Evolutionary conservation across 192 early-diverging fungal genomes (phyloP), one percentile per base, ranked within the genome.

Genomic region (Umbelopsis sp.): DNA sequence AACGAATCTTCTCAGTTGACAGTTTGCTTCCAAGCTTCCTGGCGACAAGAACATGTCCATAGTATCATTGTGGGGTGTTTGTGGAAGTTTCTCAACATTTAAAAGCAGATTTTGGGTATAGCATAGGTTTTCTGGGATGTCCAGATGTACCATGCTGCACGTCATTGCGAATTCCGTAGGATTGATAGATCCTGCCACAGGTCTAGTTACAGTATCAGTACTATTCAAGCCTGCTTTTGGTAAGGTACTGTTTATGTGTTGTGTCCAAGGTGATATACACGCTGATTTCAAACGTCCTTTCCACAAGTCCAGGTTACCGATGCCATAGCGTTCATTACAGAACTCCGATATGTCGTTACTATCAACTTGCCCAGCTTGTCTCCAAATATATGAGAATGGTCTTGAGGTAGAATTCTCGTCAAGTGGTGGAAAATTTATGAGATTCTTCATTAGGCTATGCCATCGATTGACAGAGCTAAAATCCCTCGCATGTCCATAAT

Each of bases 51-150:
- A 71, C 4, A 71, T 71, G 45, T 71, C 69, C 15, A 71, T 9
- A 41, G 25, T 2, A 13, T 52, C 69, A 21, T 52, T 21, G 1
- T 4, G 25, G 0, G 49, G 50, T 7, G n/a, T 33, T 45, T 71
- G 18, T n/a, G 52, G 35, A 45, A 53, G 18, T 21, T 21, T 10
- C 23, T 71, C 52, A 50, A 46, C 12, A 30, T 58, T 10, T n/a
- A 71, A 18, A 0, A 71, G n/a, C 4, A 71, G 15, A 25, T 71
- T 55, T 18, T 27, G 15, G 12, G 69, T 27, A 27, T 58, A 16
- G 37, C 69, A 71, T 2, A 71, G 53, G 25, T 58, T 51, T 41
- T 71, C 69, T 44, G 69, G 49, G 21, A 71, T 71, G 55, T 71
- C 69, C 37, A 53, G 11, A 45, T 55, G 53, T 13, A 58, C 45